Evolutionary conservation across 2,329 filamentous ascomycete genomes (phyloP).

Genomic region (Gremmenia infestans): DNA sequence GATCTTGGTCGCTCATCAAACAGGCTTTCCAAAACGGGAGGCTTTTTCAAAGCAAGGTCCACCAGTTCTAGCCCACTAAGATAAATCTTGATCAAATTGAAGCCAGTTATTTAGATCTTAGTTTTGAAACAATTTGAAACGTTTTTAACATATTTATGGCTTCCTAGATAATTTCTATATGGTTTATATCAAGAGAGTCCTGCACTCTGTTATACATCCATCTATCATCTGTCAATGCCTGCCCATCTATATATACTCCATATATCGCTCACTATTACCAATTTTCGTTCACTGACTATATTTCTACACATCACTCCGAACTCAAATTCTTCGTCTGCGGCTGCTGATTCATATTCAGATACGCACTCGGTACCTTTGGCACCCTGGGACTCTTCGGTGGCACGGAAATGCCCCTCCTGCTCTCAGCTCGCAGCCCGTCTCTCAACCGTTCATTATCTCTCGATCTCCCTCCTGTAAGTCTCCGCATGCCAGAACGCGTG

Average conservation of each 20-base stretch:
- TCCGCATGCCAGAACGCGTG: slow-evolving; percentile 54
- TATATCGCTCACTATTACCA: neutral
- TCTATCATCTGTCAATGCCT: neutral
- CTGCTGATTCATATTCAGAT: slow-evolving; percentile 15
- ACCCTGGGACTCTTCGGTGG: slow-evolving; percentile 30
- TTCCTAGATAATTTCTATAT: no score
- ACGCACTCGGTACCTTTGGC: slow-evolving; percentile 30
- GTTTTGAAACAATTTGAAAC: no score
- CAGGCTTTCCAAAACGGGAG: no score
- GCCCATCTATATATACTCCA: neutral
- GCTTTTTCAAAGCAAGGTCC: no score
- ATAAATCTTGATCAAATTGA: no score
- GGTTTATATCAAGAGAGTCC: neutral
- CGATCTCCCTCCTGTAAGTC: slow-evolving; percentile 52
- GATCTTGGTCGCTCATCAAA: neutral
- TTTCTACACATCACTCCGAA: slow-evolving; percentile 9
- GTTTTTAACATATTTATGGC: no score
- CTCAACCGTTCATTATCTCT: slow-evolving; percentile 30
- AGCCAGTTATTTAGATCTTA: no score
- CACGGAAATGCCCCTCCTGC: slow-evolving; percentile 23
- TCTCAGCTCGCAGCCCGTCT: slow-evolving; percentile 26
- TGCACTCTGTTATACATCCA: neutral
- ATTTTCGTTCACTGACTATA: neutral
- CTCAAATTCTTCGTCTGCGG: slow-evolving; percentile 12
- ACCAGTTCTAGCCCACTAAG: no score